These are phyloP conservation scores for Forsythia viridissima DNA, from an alignment of 257 asterid genomes.

Conservation along the genomic window DNA sequence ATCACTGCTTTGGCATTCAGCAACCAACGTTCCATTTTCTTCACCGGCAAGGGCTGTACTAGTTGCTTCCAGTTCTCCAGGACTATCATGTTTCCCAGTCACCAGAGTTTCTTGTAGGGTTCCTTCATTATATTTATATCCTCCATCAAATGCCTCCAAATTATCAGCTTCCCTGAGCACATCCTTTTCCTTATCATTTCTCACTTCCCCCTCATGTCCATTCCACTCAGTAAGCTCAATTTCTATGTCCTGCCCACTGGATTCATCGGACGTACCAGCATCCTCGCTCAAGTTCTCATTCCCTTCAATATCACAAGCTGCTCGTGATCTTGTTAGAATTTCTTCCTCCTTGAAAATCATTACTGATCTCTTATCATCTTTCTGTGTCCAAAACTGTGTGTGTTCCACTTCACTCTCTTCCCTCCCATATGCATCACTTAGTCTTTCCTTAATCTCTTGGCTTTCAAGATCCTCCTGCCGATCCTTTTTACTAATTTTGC, in stretches of 20 bases:
- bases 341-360: conserved; percentile 18
- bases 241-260: conserved; percentile 34
- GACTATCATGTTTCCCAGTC: conserved; percentile 29
- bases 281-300: conserved; percentile 24
- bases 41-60: conserved; percentile 33
- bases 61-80: conserved; percentile 30
- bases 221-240: conserved; percentile 32
- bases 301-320: conserved; percentile 27
- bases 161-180: conserved; percentile 31
- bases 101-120: conserved; percentile 17
- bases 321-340: conserved; percentile 25
- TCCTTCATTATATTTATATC: conserved; percentile 21
- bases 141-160: conserved; percentile 33
- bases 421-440: conserved; percentile 22
- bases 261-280: conserved; percentile 36
- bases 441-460: conserved; percentile 33
- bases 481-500: not conserved
- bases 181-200: conserved; percentile 28
- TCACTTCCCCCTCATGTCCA: conserved; percentile 28
- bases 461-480: conserved; percentile 27
- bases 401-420: conserved; percentile 27
- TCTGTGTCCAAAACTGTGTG: conserved; percentile 28
- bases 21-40: conserved; percentile 32
- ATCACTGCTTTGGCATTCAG: conserved; percentile 25
- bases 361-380: conserved; percentile 16